Base-by-base conservation (phyloP, 495 filamentous ascomycete genomes). In the Physcia stellaris region DNA sequence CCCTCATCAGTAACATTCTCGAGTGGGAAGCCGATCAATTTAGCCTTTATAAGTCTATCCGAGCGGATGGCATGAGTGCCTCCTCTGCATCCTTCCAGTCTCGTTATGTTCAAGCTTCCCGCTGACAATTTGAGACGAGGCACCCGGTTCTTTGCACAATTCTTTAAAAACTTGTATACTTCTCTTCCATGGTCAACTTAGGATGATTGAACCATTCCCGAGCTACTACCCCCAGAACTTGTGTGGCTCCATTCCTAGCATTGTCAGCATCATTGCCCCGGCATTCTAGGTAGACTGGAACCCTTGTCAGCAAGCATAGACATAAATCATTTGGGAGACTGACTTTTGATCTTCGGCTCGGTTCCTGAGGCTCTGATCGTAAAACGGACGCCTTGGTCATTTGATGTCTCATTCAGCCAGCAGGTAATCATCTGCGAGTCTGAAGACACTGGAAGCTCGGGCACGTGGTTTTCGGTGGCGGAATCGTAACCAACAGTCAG, bases 371-470 rank as follows among this genome's bases (percentile, higher is more conserved):
- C 75, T 48, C 79, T 60, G 21, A 79, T 62, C 2, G 78, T 84
- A 51, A 82, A 79, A 29, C 71, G 66, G 2, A 79, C 66, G 18
- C 67, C 67, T 1, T 58, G 48, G 13, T 66, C 66, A n/a, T 32
- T 24, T 19, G 27, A 15, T 24, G 13, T 35, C n/a, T 28, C 23
- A 31, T 67, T 60, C 20, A 84, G 50, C 61, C 76, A 76, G 40
- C 73, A 64, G n/a, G 79, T 83, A 39, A 84, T 66, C 79, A 84
- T 84, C 48, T 83, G 73, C 29, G 68, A 72, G 13, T 54, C 63
- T 24, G 60, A 57, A 37, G 73, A 70, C n/a, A 68, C 59, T 2
- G 78, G 79, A 39, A 83, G 52, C 27, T 60, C 60, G 1, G 79
- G 79, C 24, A 56, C 58, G 24, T 70, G 55, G 46, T 75, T 66